Base-by-base conservation (phyloP, 164 flowering plant species). In the Liriodendron chinense region DNA sequence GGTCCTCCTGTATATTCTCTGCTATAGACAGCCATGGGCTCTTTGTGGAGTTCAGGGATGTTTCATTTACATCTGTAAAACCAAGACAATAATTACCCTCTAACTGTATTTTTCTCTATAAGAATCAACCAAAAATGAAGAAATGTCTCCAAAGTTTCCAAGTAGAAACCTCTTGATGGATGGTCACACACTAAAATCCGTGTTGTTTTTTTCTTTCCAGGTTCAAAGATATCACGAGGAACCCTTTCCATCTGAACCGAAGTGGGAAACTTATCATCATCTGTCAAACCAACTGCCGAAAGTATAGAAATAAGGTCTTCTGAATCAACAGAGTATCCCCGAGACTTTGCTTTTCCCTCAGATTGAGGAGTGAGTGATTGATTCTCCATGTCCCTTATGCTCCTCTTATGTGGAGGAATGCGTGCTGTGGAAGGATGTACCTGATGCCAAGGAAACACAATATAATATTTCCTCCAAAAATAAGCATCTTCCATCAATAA, bases 391-490 rank as follows among this genome's bases (percentile, higher is more conserved):
- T 63, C 74, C 34, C 77, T 75, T 4, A 72, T 63, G 47, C 80
- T 75, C 48, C 91, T 80, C 82, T 81, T 88, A 71, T 86, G 91
- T 21, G 91, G 91, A 74, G 91, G 91, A 20, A 88, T 70, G 74
- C 86, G 86, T 26, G 89, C 86, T 34, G 43, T 34, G 0, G 0
- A 34, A 34, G 43, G 43, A 34, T 34, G 5, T 34, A 34, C 7
- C 43, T 4, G 43, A 34, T 34, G 43, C 43, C 43, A 4, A 34
- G 5, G 43, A 34, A 34, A 34, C 43, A 34, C 43, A 34, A 34
- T 34, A 3, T 34, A 34, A 34, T 34, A 34, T 34, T 34, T 34
- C 43, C 7, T 34, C 43, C 43, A 34, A 34, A 34, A 34, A 34
- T 34, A 7, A 34, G 43, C 43, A 34, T 34, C 43, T 34, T 34